These are phyloP conservation scores for Hyaloraphidium curvatum DNA, from an alignment of 192 early-diverging fungal species.

Conservation along the genomic window DNA sequence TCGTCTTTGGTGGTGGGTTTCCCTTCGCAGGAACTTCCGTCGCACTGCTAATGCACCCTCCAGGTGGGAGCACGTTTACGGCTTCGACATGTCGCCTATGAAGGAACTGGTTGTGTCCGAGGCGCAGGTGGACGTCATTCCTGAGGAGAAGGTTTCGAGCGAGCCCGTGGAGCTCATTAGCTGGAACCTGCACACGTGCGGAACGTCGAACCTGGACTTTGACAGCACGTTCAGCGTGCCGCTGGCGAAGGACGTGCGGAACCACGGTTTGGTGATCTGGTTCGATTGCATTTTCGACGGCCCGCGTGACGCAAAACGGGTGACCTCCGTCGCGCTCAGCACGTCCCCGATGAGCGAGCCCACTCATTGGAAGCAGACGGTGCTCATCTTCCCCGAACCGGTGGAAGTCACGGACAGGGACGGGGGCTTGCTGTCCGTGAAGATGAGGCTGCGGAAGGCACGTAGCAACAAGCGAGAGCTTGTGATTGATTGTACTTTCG, in stretches of 20 bases:
- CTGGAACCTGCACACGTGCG: constrained; percentile 51
- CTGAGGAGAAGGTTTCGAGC: constrained; percentile 39
- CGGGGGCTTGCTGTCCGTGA: too few relatives aligned
- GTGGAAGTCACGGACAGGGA: constrained; percentile 29
- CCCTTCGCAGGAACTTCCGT: constrained; percentile 6
- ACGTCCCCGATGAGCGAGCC: constrained; percentile 54
- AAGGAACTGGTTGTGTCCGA: constrained; percentile 63
- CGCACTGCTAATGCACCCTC: background rate
- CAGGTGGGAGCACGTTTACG: background rate
- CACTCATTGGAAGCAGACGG: constrained; percentile 97
- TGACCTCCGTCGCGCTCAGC: constrained; percentile 31
- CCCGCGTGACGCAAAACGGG: constrained; percentile 29
- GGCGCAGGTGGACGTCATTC: constrained; percentile 79
- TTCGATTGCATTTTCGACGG: constrained; percentile 81
- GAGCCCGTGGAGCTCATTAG: constrained; percentile 16
- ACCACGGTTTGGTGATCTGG: constrained; percentile 71
- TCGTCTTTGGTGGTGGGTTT: background rate
- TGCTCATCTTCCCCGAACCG: constrained; percentile 50
- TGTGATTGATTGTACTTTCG: too few relatives aligned
- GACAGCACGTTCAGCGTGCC: constrained; percentile 42
- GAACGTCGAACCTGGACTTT: constrained; percentile 53
- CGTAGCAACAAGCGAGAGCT: too few relatives aligned
- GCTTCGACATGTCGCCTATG: constrained; percentile 51
- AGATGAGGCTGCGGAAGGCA: too few relatives aligned
- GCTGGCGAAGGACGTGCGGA: constrained; percentile 33